A percentile compares a stretch with the other conserved stretches of the same genome.
These are phyloP conservation scores for Diutina rugosa DNA, from an alignment of 1,139 yeast species.

Conservation along the genomic window DNA sequence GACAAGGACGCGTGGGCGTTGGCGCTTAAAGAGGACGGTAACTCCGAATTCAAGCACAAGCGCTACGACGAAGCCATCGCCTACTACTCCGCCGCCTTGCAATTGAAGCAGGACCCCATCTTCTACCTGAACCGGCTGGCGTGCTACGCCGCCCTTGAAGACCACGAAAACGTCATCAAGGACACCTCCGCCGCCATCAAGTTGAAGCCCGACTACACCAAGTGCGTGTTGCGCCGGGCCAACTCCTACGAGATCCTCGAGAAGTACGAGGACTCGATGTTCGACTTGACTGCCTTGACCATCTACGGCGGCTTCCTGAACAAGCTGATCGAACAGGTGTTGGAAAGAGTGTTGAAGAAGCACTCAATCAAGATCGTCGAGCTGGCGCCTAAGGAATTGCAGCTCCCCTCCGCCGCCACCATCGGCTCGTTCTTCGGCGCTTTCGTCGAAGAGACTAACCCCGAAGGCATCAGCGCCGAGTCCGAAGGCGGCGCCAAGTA, in stretches of 20 bases:
- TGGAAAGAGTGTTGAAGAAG: constrained; percentile 78
- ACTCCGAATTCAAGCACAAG: constrained; percentile 60
- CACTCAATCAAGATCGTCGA: constrained; percentile 60
- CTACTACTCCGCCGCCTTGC: constrained; percentile 66
- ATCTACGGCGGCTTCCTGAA: constrained; percentile 70
- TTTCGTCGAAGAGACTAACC: constrained; percentile 32
- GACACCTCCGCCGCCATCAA: constrained; percentile 81
- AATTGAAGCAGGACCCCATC: constrained; percentile 68
- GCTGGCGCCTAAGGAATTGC: constrained; percentile 40
- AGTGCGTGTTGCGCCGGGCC: constrained; percentile 61
- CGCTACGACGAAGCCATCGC: constrained; percentile 62
- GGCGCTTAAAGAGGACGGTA: constrained; percentile 83
- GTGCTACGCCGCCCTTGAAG: constrained; percentile 72
- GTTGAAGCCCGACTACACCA: constrained; percentile 79
- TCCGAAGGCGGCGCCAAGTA: constrained; percentile 38
- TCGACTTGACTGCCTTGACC: constrained; percentile 80
- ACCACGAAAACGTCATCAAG: constrained; percentile 71
- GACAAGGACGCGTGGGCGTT: constrained; percentile 61
- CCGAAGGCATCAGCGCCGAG: constrained; percentile 36
- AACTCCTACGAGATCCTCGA: constrained; percentile 78
- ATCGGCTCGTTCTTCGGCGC: constrained; percentile 81
- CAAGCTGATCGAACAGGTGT: constrained; percentile 62
- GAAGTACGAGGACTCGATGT: constrained; percentile 72
- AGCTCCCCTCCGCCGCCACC: constrained; percentile 78
- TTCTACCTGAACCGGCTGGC: constrained; percentile 93